phyloP scores from a whole-genome alignment of 2,329 filamentous ascomycete genomes.

The Beauveria bassiana region DNA sequence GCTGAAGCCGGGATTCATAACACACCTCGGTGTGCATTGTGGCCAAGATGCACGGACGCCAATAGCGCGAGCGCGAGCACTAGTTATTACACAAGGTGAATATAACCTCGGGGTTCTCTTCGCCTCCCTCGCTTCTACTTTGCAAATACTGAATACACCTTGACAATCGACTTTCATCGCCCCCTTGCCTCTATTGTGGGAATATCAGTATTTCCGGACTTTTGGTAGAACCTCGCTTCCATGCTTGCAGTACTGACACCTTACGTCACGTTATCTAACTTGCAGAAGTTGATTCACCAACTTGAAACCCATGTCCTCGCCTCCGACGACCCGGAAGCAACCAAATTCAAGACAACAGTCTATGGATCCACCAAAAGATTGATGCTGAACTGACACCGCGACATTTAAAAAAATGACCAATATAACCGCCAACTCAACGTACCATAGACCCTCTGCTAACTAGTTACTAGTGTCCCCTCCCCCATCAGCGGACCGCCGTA shows the following conservation, averaged over 20 bases:
- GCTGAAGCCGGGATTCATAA: too few relatives aligned
- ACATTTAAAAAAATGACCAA: too few relatives aligned
- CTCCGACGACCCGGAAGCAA: not conserved
- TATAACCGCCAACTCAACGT: too few relatives aligned
- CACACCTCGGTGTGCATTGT: not conserved
- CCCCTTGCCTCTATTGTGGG: not conserved
- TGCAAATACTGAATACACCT: not conserved
- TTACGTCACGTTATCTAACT: not conserved
- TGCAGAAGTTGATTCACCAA: not conserved
- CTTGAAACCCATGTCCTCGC: not conserved
- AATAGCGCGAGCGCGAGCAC: not conserved
- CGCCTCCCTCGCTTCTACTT: too few relatives aligned
- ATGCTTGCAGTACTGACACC: not conserved
- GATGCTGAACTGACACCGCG: too few relatives aligned
- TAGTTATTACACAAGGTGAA: not conserved
- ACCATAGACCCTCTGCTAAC: too few relatives aligned
- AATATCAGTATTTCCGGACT: not conserved
- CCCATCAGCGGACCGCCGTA: too few relatives aligned
- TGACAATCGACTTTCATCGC: not conserved
- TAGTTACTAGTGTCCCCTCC: too few relatives aligned
- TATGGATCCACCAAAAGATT: too few relatives aligned
- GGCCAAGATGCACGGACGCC: not conserved
- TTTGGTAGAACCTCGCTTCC: not conserved
- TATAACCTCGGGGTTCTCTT: too few relatives aligned
- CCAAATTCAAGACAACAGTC: not conserved